Base-by-base conservation (phyloP, 495 filamentous ascomycete genomes). In the Penicillium coprophilum region DNA sequence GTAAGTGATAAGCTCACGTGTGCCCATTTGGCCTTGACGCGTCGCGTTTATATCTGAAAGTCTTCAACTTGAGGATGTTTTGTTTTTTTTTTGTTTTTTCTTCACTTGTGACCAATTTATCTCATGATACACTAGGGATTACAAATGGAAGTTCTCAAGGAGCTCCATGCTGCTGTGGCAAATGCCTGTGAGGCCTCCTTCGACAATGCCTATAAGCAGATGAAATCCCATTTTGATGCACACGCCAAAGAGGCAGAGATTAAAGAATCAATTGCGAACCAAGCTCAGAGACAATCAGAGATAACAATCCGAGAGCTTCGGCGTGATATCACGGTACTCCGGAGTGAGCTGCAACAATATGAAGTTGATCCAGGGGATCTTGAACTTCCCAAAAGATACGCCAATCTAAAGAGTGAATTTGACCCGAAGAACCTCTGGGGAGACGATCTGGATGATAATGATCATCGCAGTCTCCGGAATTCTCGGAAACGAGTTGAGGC, bases 101-200 rank as follows among this genome's bases (percentile, higher is more conserved):
- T 28, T 20, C 30, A 49, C 30, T 13, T 10, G 17, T 20, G 6
- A 47, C 12, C n/a, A n/a, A 17, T 38, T 10, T 9, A 10, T 46
- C 40, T 24, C 5, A 32, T 46, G 12, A n/a, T 27, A 39, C 19
- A 32, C 23, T 28, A 31, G 15, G 38, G 13, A 56, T 7, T 13
- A 9, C 46, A 20, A n/a, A 78, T 78, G 75, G 75, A 78, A 21
- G 40, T 66, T 27, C 40, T 78, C n/a, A 70, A 67, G 50, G 64
- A 65, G 27, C 68, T 78, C 46, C 72, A 71, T 24, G 51, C 53
- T 40, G 69, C 73, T 39, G 46, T 75, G 40, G 53, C 71, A 20
- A 57, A 68, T 43, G 52, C 58, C 21, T 71, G 65, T 43, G 68
- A 72, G 39, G 52, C 56, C 5, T 64, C 64, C 4, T 73, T 78